Evolutionary conservation across 257 asterid species (phyloP).

Genomic region (Solanum neorickii): DNA sequence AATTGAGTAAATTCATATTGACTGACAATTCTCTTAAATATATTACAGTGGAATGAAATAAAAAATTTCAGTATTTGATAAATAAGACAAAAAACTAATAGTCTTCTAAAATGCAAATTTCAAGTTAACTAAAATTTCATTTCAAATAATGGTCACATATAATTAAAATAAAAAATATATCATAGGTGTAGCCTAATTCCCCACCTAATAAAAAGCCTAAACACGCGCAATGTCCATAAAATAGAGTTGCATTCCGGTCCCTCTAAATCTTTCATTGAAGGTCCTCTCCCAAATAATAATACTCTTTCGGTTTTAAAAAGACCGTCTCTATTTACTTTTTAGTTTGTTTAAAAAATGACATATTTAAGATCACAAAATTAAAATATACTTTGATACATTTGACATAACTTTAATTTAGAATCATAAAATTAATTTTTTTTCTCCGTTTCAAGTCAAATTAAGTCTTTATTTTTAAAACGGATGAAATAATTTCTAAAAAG

Average conservation of each 20-base stretch:
- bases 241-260: not conserved
- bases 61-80: no score
- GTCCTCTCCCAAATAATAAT: not conserved
- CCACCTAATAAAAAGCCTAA: not conserved
- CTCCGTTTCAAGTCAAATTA: no score
- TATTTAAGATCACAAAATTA: accelerated
- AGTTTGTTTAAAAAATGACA: not conserved
- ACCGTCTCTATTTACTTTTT: no score
- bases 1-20: no score
- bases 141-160: not conserved
- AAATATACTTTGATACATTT: accelerated
- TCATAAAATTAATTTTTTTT: no score
- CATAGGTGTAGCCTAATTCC: not conserved
- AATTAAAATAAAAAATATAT: not conserved
- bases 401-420: no score
- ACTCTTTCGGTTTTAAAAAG: no score
- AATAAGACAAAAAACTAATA: not conserved
- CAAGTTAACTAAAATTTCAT: not conserved
- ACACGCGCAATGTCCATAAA: not conserved
- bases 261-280: not conserved
- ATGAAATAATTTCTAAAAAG: no score
- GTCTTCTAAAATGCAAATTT: not conserved
- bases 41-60: no score
- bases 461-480: no score
- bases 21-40: no score